A percentile compares a stretch with the other conserved stretches of the same genome.
phyloP scores from a whole-genome alignment of 768 basidiomycete genomes.

The Terana coerulea region DNA sequence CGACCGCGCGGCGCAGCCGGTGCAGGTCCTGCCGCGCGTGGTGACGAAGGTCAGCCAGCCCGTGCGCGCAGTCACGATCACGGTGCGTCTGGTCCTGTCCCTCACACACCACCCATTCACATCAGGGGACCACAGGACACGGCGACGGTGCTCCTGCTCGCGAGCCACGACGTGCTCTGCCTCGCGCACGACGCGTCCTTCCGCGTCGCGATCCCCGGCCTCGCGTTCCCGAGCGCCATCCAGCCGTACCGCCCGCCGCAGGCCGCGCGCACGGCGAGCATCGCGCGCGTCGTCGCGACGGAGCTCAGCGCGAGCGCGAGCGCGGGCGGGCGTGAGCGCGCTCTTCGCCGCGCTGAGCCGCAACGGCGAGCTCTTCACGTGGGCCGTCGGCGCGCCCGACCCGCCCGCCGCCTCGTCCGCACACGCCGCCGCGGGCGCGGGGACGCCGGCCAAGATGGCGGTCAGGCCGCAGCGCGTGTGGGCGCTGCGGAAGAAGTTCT shows the following conservation, averaged over 20 bases:
- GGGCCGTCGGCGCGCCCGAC: constrained; percentile 41
- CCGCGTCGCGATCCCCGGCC: constrained; percentile 72
- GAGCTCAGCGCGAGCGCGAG: constrained; percentile 32
- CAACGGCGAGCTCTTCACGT: constrained; percentile 91
- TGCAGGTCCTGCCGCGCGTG: constrained; percentile 74
- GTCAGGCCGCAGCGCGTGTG: constrained; percentile 88
- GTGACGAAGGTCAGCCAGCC: constrained; percentile 74
- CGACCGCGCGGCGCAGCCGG: constrained; percentile 65
- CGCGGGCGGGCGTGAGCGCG: constrained; percentile 27
- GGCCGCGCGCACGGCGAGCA: constrained; percentile 61
- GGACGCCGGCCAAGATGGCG: constrained; percentile 1
- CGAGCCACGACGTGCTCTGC: constrained; percentile 78
- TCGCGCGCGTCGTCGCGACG: constrained; percentile 75
- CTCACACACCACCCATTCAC: neutral
- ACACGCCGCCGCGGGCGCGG: too few relatives aligned
- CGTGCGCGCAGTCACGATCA: constrained; percentile 70
- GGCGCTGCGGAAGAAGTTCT: constrained; percentile 83
- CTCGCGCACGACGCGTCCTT: constrained; percentile 64
- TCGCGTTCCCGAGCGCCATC: constrained; percentile 73
- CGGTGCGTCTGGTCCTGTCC: constrained; percentile 41
- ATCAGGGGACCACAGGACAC: constrained; percentile 50
- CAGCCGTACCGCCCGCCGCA: constrained; percentile 80
- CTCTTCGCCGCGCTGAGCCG: constrained; percentile 79
- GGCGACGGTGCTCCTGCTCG: constrained; percentile 77
- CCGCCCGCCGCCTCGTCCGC: constrained; percentile 23